Evolutionary conservation across 2,329 filamentous ascomycete genomes (phyloP).

Genomic region (Epichloe coenophiala): DNA sequence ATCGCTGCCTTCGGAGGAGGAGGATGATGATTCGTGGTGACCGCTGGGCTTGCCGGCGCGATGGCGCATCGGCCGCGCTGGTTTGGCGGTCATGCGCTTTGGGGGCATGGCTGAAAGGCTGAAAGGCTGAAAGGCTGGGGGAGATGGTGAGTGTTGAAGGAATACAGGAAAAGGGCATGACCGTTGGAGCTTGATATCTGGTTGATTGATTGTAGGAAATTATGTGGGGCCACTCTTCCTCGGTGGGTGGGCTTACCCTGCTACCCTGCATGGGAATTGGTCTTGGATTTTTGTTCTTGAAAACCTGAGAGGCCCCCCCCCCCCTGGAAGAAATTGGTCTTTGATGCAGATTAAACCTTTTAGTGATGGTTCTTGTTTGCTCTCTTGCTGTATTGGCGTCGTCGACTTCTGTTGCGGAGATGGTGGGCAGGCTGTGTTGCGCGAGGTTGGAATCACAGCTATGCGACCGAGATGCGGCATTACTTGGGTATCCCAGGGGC

Average conservation of each 20-base stretch:
- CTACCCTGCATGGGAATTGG: background rate
- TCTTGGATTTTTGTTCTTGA: too few relatives aligned
- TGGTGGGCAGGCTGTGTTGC: too few relatives aligned
- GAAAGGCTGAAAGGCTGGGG: background rate
- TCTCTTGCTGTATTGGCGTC: too few relatives aligned
- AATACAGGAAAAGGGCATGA: background rate
- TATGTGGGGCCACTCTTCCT: background rate
- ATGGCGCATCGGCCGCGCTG: conserved; percentile 65
- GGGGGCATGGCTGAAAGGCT: conserved; percentile 32
- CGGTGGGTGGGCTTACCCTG: background rate
- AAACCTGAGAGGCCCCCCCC: too few relatives aligned
- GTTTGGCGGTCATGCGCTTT: conserved; percentile 90
- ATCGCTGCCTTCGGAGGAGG: conserved; percentile 35
- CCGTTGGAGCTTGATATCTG: background rate
- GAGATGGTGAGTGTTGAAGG: background rate
- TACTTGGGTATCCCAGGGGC: too few relatives aligned
- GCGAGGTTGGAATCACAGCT: too few relatives aligned
- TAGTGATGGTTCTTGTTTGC: too few relatives aligned
- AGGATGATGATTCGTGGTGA: conserved; percentile 33
- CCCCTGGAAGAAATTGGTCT: too few relatives aligned
- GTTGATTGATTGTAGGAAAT: background rate
- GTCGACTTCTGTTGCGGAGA: too few relatives aligned
- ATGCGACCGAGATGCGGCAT: too few relatives aligned
- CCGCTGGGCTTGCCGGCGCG: conserved; percentile 67
- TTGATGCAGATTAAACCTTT: too few relatives aligned